phyloP scores from a whole-genome alignment of 2,329 filamentous ascomycete genomes.

The Hawksworthiomyces lignivorus region DNA sequence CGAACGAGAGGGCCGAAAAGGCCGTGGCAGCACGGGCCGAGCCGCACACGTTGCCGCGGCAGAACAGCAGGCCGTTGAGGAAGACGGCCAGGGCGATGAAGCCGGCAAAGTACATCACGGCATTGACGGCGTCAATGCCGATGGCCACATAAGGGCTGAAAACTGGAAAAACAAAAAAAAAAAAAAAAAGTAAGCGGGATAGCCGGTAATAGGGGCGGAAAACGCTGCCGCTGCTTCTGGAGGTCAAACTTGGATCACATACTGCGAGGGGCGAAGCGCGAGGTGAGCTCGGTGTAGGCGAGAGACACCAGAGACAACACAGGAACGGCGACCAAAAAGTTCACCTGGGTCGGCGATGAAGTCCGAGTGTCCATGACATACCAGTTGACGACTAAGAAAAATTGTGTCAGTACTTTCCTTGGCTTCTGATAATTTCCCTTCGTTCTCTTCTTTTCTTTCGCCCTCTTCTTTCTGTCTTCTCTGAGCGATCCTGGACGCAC shows the following conservation, averaged over 20 bases:
- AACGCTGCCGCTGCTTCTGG: too few relatives aligned
- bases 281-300: conserved; percentile 42
- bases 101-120: conserved; percentile 50
- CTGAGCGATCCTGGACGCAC: conserved; percentile 23
- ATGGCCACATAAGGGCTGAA: conserved; percentile 43
- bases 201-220: too few relatives aligned
- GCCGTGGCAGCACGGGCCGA: conserved; percentile 47
- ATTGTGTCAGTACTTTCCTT: conserved; percentile 8
- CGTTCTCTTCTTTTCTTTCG: neutral
- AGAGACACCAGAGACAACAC: conserved; percentile 48
- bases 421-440: too few relatives aligned
- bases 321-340: conserved; percentile 49
- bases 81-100: conserved; percentile 53
- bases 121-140: conserved; percentile 42
- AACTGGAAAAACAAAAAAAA: conserved; percentile 18
- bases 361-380: conserved; percentile 48
- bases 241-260: conserved; percentile 11
- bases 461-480: neutral
- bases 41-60: conserved; percentile 48
- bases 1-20: conserved; percentile 45
- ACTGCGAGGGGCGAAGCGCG: conserved; percentile 37
- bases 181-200: neutral
- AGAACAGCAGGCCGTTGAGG: conserved; percentile 48
- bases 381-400: conserved; percentile 47
- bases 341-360: conserved; percentile 47